Evolutionary conservation across 2,329 filamentous ascomycete genomes (phyloP).

Genomic region (Alternaria angustiovoidea): DNA sequence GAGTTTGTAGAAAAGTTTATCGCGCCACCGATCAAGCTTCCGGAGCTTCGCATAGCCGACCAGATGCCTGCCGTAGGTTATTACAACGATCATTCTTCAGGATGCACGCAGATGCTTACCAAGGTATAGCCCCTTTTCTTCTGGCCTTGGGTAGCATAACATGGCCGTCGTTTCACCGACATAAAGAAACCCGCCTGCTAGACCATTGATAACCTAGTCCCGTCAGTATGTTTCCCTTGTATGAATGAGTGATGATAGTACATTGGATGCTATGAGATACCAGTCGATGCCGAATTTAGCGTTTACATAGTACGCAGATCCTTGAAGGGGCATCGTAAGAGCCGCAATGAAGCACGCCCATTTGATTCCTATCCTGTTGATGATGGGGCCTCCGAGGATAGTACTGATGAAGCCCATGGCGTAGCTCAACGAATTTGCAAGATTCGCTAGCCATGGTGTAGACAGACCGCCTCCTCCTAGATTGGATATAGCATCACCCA

Average conservation of each 20-base stretch:
- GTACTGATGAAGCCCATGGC: conserved; percentile 17
- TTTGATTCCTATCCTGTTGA: conserved; percentile 21
- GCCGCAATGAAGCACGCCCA: conserved; percentile 21
- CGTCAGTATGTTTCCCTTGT: neutral
- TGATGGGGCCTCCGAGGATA: conserved; percentile 17
- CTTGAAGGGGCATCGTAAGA: conserved; percentile 13
- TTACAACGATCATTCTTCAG: neutral
- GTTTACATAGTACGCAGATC: conserved; percentile 18
- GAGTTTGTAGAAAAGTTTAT: conserved; percentile 20
- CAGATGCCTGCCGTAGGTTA: conserved; percentile 12
- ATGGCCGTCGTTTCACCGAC: conserved; percentile 22
- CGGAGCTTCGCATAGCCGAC: conserved; percentile 21
- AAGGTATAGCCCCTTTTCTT: conserved; percentile 17
- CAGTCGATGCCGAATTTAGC: conserved; percentile 11
- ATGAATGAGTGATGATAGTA: neutral
- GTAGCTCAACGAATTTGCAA: conserved; percentile 16
- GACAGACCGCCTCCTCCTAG: conserved; percentile 18
- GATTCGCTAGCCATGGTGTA: conserved; percentile 21
- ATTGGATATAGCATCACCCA: conserved; percentile 20
- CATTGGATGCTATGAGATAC: conserved; percentile 15
- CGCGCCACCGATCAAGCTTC: conserved; percentile 19
- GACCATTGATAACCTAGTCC: conserved; percentile 12
- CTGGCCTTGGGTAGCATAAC: conserved; percentile 16
- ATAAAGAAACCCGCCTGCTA: conserved; percentile 13
- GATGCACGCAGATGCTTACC: conserved; percentile 1